Evolutionary conservation across 2,329 filamentous ascomycete genomes (phyloP).

Genomic region (Aspergillus texensis): DNA sequence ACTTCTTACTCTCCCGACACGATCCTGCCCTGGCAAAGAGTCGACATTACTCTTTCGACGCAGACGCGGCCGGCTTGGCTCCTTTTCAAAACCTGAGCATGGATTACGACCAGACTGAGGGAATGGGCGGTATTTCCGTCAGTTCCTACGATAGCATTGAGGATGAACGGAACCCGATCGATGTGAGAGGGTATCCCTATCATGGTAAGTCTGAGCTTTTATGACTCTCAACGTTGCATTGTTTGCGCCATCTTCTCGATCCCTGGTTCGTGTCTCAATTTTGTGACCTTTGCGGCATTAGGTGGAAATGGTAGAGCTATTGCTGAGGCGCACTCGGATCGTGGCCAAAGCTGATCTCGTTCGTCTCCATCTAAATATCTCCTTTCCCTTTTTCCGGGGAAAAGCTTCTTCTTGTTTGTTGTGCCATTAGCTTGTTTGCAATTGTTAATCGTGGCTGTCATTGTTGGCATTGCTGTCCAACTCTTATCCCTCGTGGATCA

Average conservation of each 20-base stretch:
- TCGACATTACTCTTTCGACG: constrained; percentile 44
- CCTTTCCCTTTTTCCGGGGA: constrained; percentile 14
- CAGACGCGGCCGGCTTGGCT: constrained; percentile 35
- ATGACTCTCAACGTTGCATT: constrained; percentile 34
- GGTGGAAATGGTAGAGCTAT: constrained; percentile 17
- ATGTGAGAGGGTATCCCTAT: constrained; percentile 43
- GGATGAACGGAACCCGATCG: constrained; percentile 41
- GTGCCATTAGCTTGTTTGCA: neutral
- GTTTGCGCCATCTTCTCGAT: constrained; percentile 36
- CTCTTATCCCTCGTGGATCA: neutral
- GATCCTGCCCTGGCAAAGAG: constrained; percentile 33
- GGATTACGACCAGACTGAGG: constrained; percentile 46
- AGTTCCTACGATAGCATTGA: constrained; percentile 47
- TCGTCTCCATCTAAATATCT: neutral
- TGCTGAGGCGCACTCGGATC: constrained; percentile 7
- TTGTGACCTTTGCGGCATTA: constrained; percentile 16
- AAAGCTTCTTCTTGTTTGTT: constrained; percentile 9
- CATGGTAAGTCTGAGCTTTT: constrained; percentile 38
- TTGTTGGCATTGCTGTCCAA: neutral
- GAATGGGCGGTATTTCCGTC: constrained; percentile 44
- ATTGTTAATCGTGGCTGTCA: neutral
- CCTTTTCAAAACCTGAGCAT: constrained; percentile 37
- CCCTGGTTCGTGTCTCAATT: constrained; percentile 30
- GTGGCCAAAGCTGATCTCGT: neutral
- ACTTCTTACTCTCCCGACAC: constrained; percentile 38